Evolutionary conservation across 805 yeast genomes (phyloP).

Genomic region (Metschnikowia bowlesiae): DNA sequence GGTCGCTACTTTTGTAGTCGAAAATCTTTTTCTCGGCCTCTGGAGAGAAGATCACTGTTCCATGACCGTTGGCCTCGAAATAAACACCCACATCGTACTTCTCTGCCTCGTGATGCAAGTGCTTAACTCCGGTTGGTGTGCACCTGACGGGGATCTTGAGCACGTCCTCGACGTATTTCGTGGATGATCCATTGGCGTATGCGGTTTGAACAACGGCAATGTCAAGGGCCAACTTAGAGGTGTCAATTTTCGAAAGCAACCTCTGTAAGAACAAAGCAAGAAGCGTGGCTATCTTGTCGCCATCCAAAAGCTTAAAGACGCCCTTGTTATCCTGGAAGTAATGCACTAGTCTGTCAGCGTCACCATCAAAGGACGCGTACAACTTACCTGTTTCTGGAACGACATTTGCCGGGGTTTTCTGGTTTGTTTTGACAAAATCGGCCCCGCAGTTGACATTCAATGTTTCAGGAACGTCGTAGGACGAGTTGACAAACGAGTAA

Average conservation of each 20-base stretch:
- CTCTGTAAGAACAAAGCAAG: constrained; percentile 65
- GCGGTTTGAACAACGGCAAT: constrained; percentile 95
- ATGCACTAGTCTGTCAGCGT: constrained; percentile 91
- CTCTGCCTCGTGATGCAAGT: constrained; percentile 87
- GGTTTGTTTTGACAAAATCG: constrained; percentile 89
- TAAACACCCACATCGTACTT: constrained; percentile 87
- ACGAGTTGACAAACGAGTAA: constrained; percentile 48
- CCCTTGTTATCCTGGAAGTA: constrained; percentile 47
- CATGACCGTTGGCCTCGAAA: constrained; percentile 99
- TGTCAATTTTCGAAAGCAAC: constrained; percentile 43
- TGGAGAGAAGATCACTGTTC: constrained; percentile 81
- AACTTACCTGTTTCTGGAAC: constrained; percentile 43
- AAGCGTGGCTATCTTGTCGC: constrained; percentile 88
- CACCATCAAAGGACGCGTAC: constrained; percentile 91
- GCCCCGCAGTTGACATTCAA: constrained; percentile 89
- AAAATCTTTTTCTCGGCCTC: constrained; percentile 36
- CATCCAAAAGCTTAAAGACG: constrained; percentile 66
- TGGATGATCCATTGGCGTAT: constrained; percentile 92
- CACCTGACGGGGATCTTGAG: constrained; percentile 76
- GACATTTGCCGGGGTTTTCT: constrained; percentile 64
- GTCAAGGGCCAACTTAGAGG: constrained; percentile 40
- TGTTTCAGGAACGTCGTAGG: constrained; percentile 47
- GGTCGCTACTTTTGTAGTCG: constrained; percentile 26
- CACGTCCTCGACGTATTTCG: constrained; percentile 57
- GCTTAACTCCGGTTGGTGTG: constrained; percentile 95